Conservation (phyloP, 164 flowering plant genomes). For the Magnolia sinica region DNA sequence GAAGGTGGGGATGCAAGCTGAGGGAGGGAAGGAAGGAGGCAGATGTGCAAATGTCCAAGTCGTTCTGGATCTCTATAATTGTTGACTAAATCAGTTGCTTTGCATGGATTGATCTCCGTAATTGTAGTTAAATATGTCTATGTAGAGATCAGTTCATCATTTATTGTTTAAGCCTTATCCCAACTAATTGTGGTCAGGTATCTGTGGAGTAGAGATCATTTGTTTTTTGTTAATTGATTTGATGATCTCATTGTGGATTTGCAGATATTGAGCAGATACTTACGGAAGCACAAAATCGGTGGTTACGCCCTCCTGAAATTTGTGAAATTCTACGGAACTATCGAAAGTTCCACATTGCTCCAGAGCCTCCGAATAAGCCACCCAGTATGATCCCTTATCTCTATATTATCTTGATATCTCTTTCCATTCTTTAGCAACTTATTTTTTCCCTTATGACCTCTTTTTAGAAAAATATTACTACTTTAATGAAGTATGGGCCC, state of each 20-base stretch:
- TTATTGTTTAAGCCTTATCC: neutral
- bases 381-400: conserved; percentile 51
- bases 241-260: neutral
- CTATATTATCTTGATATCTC: neutral
- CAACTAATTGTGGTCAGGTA: neutral
- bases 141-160: no score
- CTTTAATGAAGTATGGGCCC: neutral
- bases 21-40: no score
- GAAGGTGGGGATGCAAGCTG: neutral
- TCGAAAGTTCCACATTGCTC: conserved; percentile 57
- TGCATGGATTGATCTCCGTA: no score
- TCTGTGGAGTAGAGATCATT: neutral
- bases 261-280: conserved; percentile 78
- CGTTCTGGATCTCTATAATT: no score
- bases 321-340: conserved; percentile 85
- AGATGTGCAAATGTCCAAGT: no score
- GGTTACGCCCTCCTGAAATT: conserved; percentile 93
- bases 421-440: neutral
- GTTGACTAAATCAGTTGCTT: no score
- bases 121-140: no score
- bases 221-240: neutral
- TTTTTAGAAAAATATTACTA: neutral
- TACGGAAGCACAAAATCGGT: conserved; percentile 75
- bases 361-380: conserved; percentile 81
- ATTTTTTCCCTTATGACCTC: neutral